Base-by-base conservation (phyloP, 2,329 filamentous ascomycete genomes). In the Fusarium sp. region DNA sequence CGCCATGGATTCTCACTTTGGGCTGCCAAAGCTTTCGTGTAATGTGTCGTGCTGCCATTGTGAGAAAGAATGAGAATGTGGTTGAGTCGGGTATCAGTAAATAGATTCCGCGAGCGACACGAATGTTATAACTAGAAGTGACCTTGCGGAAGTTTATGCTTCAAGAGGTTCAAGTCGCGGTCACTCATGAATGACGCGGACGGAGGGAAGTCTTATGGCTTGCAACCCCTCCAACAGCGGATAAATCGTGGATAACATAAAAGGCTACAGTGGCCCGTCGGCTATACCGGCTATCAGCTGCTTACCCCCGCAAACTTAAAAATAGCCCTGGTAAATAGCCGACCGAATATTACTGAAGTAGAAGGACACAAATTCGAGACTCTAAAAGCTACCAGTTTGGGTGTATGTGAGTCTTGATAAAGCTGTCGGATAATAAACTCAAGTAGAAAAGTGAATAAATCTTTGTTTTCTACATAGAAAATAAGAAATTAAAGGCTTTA, bases 141-240 rank as follows among this genome's bases (percentile, higher is more conserved):
- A 18, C 3, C 3, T 5, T 15, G 16, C 2, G 0, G 2, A 5
- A 35, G 4, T 11, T 21, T 15, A 9, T 16, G 8, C 2, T 21
- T 5, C 8, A 33, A 33, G 11, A 23, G 8, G 16, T 50, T 15
- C 11, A 19, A 19, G 8, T 10, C 4, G 11, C 18, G 2, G 9
- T 28, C 28, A 21, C 6, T 2, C 18, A 4, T 53, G 32, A 25
- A 53, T 53, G 49, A 53, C 32, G 49, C 32, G 49, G 32, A 23
- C 30, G 16, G 30, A 50, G 0, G 47, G n/a, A 50, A 33, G 30
- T 50, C 30, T 33, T 0, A 3, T 33, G 47, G 30, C 30, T 50
- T 15, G 6, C n/a, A 3, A 19, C 21, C 30, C 44, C 16, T 33
- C 47, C 30, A 19, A 23, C 13, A 30, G 23, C 43, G 42, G 43